A percentile compares a stretch with the other conserved stretches of the same genome.
Conservation (phyloP, 306 rosid species). For the Spatholobus suberectus region DNA sequence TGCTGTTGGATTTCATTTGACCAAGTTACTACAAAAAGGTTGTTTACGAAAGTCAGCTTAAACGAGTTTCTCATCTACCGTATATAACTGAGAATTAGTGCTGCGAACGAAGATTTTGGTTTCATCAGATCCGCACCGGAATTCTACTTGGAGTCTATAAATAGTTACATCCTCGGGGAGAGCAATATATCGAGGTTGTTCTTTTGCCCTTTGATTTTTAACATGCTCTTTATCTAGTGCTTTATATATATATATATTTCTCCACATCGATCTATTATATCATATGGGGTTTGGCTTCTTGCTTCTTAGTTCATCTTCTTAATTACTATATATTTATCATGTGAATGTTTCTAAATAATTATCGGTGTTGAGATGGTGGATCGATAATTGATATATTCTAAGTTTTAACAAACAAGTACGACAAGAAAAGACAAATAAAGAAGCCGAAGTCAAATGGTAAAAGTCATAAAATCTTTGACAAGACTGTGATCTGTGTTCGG, state of each 20-base stretch:
- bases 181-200: neutral
- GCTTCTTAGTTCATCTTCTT: neutral
- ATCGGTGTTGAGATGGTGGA: neutral
- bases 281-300: neutral
- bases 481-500: slow-evolving; percentile 21
- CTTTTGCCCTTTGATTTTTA: neutral
- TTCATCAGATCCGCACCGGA: slow-evolving; percentile 14
- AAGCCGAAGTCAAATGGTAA: neutral
- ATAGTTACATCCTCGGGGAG: neutral
- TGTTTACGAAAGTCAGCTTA: neutral
- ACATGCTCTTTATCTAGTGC: neutral
- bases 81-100: neutral
- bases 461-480: neutral
- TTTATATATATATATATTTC: neutral
- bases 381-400: neutral
- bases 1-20: slow-evolving; percentile 17
- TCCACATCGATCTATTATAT: neutral
- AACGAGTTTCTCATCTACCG: neutral
- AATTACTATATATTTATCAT: neutral
- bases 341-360: neutral
- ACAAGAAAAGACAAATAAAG: slow-evolving; percentile 13
- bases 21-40: neutral
- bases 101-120: neutral
- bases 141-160: neutral
- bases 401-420: neutral